Conservation (phyloP, 2,329 filamentous ascomycete species). For the Polytolypa hystricis region DNA sequence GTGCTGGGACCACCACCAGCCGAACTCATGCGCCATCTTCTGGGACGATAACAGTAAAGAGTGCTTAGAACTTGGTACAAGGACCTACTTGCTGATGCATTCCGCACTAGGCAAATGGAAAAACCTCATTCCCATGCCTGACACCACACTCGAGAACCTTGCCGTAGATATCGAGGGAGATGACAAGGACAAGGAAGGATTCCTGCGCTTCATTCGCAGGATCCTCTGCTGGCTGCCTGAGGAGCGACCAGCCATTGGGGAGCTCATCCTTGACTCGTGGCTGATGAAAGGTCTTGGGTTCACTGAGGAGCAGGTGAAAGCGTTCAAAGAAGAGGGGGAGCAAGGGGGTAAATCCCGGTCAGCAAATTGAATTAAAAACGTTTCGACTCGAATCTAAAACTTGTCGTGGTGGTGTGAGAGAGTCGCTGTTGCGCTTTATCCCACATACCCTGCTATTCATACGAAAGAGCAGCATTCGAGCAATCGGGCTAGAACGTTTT, state of each 20-base stretch:
- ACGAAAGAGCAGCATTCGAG: no score
- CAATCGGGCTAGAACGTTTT: no score
- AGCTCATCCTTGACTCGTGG: slow-evolving; percentile 11
- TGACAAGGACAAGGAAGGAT: slow-evolving; percentile 9
- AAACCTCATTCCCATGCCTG: slow-evolving; percentile 11
- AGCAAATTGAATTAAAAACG: no score
- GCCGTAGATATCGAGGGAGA: slow-evolving; percentile 3
- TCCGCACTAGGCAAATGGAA: slow-evolving; percentile 10
- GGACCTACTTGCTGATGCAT: neutral
- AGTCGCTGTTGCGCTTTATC: no score
- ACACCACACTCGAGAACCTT: slow-evolving; percentile 8
- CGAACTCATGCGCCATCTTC: slow-evolving; percentile 14
- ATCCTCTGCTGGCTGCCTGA: slow-evolving; percentile 15
- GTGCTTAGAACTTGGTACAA: neutral
- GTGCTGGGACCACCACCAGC: slow-evolving; percentile 10
- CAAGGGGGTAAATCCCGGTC: no score
- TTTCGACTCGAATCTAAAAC: no score
- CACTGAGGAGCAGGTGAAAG: slow-evolving; percentile 7
- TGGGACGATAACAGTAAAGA: slow-evolving; percentile 16
- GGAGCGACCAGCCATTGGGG: slow-evolving; percentile 11
- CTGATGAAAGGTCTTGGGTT: slow-evolving; percentile 7
- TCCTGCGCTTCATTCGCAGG: slow-evolving; percentile 10
- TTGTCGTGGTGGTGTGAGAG: no score
- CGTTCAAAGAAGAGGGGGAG: slow-evolving; percentile 13
- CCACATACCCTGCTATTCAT: no score